phyloP scores from a whole-genome alignment of 108 stramenopile species.

The Conticribra guillardii region DNA sequence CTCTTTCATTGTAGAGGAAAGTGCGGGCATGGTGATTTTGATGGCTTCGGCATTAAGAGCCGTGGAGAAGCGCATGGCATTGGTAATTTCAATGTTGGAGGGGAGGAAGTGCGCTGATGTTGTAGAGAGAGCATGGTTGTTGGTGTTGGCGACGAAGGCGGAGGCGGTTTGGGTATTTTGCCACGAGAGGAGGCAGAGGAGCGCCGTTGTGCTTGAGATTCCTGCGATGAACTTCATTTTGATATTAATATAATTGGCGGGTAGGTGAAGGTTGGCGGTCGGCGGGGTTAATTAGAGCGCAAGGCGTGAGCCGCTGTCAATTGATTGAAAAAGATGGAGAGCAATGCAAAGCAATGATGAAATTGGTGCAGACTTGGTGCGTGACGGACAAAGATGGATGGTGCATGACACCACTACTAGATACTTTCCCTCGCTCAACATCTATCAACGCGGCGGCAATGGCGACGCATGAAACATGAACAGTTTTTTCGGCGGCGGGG shows the following conservation, averaged over 20 bases:
- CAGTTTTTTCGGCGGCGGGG: no score
- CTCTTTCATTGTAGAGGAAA: slow-evolving; percentile 98
- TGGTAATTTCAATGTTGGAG: slow-evolving; percentile 25
- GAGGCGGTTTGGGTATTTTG: slow-evolving; percentile 7
- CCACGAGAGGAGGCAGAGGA: slow-evolving; percentile 39
- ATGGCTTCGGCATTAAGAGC: slow-evolving; percentile 64
- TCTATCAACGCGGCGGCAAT: no score
- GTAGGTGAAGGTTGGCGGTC: not conserved
- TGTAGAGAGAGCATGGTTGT: slow-evolving; percentile 12
- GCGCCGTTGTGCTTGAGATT: slow-evolving; percentile 46
- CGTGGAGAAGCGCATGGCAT: slow-evolving; percentile 34
- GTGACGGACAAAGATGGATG: no score
- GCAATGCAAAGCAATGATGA: no score
- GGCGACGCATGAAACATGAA: no score
- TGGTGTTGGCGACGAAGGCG: slow-evolving; percentile 30
- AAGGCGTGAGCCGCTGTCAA: no score
- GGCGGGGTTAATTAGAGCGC: no score
- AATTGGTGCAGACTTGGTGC: no score
- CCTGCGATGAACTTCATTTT: slow-evolving; percentile 47
- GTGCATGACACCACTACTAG: no score
- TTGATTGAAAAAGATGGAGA: no score
- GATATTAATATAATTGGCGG: not conserved
- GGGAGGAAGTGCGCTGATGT: slow-evolving; percentile 13
- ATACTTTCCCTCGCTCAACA: no score
- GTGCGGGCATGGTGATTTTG: slow-evolving; percentile 94